phyloP scores from a whole-genome alignment of 2,329 filamentous ascomycete species.

The Stagonosporopsis cucurbitacearum region DNA sequence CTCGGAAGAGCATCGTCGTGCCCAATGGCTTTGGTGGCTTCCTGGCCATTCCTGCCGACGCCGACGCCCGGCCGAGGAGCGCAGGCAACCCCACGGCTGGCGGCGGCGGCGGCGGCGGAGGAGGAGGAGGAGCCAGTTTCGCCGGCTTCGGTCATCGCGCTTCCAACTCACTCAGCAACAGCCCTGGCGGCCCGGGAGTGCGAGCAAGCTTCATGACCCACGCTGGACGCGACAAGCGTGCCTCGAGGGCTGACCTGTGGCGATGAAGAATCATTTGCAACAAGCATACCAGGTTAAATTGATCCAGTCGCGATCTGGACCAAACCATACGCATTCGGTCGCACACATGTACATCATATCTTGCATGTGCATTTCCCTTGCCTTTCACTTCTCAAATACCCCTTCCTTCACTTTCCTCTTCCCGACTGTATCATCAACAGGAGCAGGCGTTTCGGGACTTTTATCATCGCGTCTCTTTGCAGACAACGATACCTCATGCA shows the following conservation, averaged over 20 bases:
- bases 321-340: background rate
- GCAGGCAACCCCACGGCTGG: slow-evolving; percentile 38
- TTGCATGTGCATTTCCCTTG: slow-evolving; percentile 6
- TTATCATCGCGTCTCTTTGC: background rate
- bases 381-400: slow-evolving; percentile 24
- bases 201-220: slow-evolving; percentile 44
- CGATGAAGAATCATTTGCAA: slow-evolving; percentile 27
- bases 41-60: slow-evolving; percentile 63
- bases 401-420: slow-evolving; percentile 21
- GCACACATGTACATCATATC: background rate
- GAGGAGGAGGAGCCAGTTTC: slow-evolving; percentile 24
- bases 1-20: slow-evolving; percentile 67
- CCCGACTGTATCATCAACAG: slow-evolving; percentile 17
- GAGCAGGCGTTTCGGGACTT: slow-evolving; percentile 17
- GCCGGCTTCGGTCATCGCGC: slow-evolving; percentile 28
- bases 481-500: slow-evolving; percentile 7
- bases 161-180: slow-evolving; percentile 33
- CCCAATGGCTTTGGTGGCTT: slow-evolving; percentile 72
- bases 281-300: background rate
- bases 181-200: slow-evolving; percentile 25
- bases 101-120: too few species aligned
- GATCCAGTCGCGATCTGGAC: background rate
- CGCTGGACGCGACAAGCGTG: slow-evolving; percentile 41
- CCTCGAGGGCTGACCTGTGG: slow-evolving; percentile 46
- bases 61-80: slow-evolving; percentile 43